Evolutionary conservation across 2,329 filamentous ascomycete genomes (phyloP), one percentile per base, ranked within the genome.

Genomic region (Aureobasidium mangrovei): DNA sequence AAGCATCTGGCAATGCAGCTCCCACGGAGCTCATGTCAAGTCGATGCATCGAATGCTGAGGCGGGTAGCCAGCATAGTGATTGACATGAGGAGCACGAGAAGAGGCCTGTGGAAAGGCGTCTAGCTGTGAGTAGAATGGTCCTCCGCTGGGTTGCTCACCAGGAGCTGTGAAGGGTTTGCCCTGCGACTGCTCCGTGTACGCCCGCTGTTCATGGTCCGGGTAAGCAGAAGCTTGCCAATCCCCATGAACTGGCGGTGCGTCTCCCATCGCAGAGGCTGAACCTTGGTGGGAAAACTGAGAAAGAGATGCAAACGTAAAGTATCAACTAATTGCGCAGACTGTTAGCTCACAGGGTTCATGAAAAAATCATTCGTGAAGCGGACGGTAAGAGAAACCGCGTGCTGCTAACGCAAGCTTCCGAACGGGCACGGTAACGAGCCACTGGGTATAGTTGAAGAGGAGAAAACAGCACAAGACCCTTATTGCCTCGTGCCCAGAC

Each of bases 21-120:
- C 35, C 45, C 26, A 55, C 9, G 8, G 45, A 24, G 38, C 26
- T 40, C 54, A 55, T 55, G 35, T 51, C 54, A 7, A 55, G n/a
- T 8, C 40, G 39, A 27, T 51, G 45, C 39, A 51, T 41, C 9
- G 46, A 33, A 6, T 44, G 54, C 8, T 28, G 32, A 7, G 26
- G 7, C 10, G 39, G 40, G n/a, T 43, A 44, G 8, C 10, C 27
- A 18, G 32, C 8, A 36, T 36, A 31, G 10, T 8, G 39, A 7
- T 49, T 52, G 28, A 18, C 39, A 28, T 52, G 39, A 27, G 39
- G 39, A 8, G 47, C 10, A 4, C n/a, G 3, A 4, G n/a, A 5
- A 12, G 42, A 28, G 5, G 38, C 33, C 8, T 46, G 43, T 3
- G 38, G 29, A 29, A 42, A 42, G 10, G 44, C 24, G 38, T 35